These are phyloP conservation scores for Cercophora scortea DNA, from an alignment of 495 filamentous ascomycete genomes.

Conservation along the genomic window DNA sequence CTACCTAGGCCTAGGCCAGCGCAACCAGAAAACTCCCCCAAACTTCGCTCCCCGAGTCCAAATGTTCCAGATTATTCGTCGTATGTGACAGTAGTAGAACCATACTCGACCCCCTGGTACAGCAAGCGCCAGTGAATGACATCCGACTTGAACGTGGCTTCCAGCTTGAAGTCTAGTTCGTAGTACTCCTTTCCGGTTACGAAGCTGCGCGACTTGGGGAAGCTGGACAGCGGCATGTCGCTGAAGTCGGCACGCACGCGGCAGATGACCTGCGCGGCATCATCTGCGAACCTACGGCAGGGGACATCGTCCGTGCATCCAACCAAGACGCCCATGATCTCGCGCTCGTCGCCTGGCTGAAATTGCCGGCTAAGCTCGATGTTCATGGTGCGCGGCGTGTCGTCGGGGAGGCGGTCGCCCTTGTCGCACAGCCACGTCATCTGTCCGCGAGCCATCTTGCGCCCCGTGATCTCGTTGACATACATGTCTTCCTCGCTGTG, in stretches of 20 bases:
- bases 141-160: constrained; percentile 1
- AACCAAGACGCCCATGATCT: neutral
- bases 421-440: constrained; percentile 8
- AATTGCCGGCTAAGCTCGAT: constrained; percentile 4
- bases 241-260: constrained; percentile 5
- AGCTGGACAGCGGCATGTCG: constrained; percentile 4
- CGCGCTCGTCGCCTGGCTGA: constrained; percentile 1
- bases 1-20: neutral
- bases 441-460: constrained; percentile 8
- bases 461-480: constrained; percentile 6
- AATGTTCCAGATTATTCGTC: neutral
- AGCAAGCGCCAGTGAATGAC: constrained; percentile 5
- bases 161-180: constrained; percentile 7
- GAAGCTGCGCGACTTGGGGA: constrained; percentile 1
- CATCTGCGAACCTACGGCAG: neutral
- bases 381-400: constrained; percentile 1
- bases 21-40: neutral
- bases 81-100: constrained; percentile 8
- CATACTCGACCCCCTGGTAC: constrained; percentile 5
- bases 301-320: constrained; percentile 1
- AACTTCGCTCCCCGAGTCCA: neutral
- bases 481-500: constrained; percentile 4
- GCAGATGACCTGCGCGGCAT: constrained; percentile 5
- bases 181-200: constrained; percentile 6
- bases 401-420: constrained; percentile 7